Evolutionary conservation across 1,139 yeast species (phyloP).

Genomic region (Saccharomyces hybrid): DNA sequence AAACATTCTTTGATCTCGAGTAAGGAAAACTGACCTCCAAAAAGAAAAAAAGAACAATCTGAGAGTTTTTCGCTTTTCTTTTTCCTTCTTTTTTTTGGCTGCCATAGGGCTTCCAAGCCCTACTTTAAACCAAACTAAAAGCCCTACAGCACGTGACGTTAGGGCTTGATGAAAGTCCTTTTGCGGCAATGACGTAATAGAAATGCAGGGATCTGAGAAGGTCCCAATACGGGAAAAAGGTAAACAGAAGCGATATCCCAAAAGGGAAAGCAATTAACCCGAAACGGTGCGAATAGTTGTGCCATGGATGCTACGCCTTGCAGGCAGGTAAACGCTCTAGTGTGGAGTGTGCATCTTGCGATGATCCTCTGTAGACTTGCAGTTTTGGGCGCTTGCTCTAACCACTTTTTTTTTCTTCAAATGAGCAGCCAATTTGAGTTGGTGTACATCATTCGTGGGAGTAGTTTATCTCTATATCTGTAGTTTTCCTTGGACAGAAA

Average conservation of each 20-base stretch:
- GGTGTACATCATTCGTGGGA: too few relatives aligned
- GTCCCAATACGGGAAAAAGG: background rate
- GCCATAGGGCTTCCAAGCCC: background rate
- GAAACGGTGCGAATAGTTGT: background rate
- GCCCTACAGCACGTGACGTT: background rate
- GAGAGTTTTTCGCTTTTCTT: conserved; percentile 15
- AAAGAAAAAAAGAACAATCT: conserved; percentile 10
- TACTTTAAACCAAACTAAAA: background rate
- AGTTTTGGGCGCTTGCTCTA: background rate
- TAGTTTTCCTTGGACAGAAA: too few relatives aligned
- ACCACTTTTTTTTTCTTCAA: background rate
- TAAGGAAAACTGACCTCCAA: background rate
- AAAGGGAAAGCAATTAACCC: background rate
- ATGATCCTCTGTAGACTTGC: background rate
- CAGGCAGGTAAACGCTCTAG: background rate
- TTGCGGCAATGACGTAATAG: background rate
- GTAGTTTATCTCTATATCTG: too few relatives aligned
- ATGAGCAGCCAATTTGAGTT: background rate
- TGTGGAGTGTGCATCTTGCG: background rate
- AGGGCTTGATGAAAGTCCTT: background rate
- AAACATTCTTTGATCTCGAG: background rate
- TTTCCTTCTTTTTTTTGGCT: background rate
- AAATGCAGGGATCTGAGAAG: background rate
- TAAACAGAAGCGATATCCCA: background rate
- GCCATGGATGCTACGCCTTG: background rate